phyloP scores from a whole-genome alignment of 1,139 yeast genomes.

The Candida sp. region DNA sequence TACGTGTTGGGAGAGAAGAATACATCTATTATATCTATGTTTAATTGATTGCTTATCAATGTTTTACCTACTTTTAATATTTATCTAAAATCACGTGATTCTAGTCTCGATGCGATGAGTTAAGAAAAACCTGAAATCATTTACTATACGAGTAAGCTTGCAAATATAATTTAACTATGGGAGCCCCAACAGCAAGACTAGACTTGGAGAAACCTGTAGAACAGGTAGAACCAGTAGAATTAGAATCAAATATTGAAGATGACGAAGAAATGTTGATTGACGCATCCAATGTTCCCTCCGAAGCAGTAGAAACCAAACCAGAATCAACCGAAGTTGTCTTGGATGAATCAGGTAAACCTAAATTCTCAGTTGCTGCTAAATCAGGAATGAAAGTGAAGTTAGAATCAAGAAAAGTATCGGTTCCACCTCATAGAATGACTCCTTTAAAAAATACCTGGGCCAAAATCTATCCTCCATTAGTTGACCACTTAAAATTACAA shows the following conservation, averaged over 20 bases:
- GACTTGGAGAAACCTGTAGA: constrained; percentile 7
- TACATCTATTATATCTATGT: no score
- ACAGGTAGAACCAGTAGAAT: constrained; percentile 14
- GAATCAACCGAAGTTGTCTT: constrained; percentile 57
- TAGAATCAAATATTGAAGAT: constrained; percentile 40
- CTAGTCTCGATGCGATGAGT: constrained; percentile 35
- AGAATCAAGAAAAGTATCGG: constrained; percentile 85
- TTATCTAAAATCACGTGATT: constrained; percentile 35
- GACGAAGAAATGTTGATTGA: constrained; percentile 76
- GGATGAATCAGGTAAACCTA: constrained; percentile 89
- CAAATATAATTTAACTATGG: constrained; percentile 52
- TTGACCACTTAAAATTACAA: constrained; percentile 90
- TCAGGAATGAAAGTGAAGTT: constrained; percentile 69
- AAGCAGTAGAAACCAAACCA: constrained; percentile 8
- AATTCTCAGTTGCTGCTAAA: constrained; percentile 72
- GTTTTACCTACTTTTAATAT: constrained; percentile 35
- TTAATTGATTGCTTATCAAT: no score
- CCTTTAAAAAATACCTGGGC: constrained; percentile 90
- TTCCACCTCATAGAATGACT: constrained; percentile 96
- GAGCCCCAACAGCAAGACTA: constrained; percentile 69
- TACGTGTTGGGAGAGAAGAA: no score
- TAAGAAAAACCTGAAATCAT: constrained; percentile 32
- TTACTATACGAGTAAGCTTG: no score
- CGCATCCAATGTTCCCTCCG: constrained; percentile 38
- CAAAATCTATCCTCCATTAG: constrained; percentile 92